A percentile compares a stretch with the other conserved stretches of the same genome.
Evolutionary conservation across 2,329 filamentous ascomycete genomes (phyloP).

Genomic region (Clarireedia sp.): DNA sequence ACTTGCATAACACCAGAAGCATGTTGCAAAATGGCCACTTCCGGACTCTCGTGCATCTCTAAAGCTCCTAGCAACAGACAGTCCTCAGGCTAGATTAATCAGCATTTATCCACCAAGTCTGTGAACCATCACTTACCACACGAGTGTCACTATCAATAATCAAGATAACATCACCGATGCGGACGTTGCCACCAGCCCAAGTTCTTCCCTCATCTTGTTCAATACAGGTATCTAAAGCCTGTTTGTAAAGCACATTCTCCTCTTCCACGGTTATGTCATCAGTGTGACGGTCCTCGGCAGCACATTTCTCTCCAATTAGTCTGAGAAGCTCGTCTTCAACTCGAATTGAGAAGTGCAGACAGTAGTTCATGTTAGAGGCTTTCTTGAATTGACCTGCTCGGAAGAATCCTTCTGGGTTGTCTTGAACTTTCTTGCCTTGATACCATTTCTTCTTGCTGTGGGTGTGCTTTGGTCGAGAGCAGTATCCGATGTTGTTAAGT

Average conservation of each 20-base stretch:
- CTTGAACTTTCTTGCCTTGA: conserved; percentile 8
- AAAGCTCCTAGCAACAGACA: conserved; percentile 38
- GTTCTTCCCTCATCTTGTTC: conserved; percentile 42
- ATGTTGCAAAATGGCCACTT: conserved; percentile 66
- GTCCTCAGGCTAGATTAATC: conserved; percentile 12
- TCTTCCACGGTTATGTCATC: conserved; percentile 26
- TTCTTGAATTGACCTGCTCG: conserved; percentile 63
- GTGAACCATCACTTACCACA: conserved; percentile 25
- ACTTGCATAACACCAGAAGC: conserved; percentile 72
- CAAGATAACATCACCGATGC: conserved; percentile 56
- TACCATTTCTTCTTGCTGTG: conserved; percentile 11
- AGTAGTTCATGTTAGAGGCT: conserved; percentile 71
- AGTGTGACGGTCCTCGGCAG: neutral
- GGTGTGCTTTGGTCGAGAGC: conserved; percentile 37
- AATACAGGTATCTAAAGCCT: conserved; percentile 41
- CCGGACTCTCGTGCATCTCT: conserved; percentile 62
- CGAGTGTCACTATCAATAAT: conserved; percentile 64
- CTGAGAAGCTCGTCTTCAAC: conserved; percentile 39
- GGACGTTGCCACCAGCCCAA: conserved; percentile 53
- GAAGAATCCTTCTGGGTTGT: conserved; percentile 33
- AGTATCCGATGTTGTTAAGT: conserved; percentile 49
- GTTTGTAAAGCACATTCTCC: conserved; percentile 40
- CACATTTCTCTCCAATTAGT: conserved; percentile 7
- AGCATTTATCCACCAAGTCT: neutral
- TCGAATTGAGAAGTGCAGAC: conserved; percentile 26